Evolutionary conservation across 177 flowering plant genomes (phyloP), one percentile per base, ranked within the genome.

Genomic region (Vitis hybrid): DNA sequence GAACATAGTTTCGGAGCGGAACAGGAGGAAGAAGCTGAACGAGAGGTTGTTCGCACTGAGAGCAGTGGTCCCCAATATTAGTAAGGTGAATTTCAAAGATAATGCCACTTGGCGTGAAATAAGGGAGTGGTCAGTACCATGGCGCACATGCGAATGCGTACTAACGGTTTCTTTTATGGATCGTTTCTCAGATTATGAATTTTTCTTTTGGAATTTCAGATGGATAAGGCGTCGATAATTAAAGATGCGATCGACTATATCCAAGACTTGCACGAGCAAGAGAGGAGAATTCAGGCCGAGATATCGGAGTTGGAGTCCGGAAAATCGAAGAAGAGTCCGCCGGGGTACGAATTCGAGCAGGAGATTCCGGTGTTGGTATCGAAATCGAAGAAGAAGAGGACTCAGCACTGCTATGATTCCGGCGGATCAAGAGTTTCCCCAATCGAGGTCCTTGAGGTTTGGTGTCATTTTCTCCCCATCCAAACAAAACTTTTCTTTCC

Each of bases 171-270:
- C 62, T 56, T 65, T 60, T 22, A 57, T 39, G 55, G 18, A 13
- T 70, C 52, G 10, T 33, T 66, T 61, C 2, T 67, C 57, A 18
- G 19, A 52, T 62, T n/a, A 10, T 48, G 14, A 13, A 26, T 26
- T 26, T 26, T 26, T 26, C 29, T 26, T 26, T 26, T 26, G 59
- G 5, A 18, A 7, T 15, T 68, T 55, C 71, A 92, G 97, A 92
- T 92, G 97, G 97, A 92, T 45, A 92, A 90, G 72, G 97, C 97
- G 1, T 92, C 97, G 0, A 92, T 89, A 65, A 85, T 92, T 49
- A 92, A 89, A 69, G 97, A 92, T 18, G 97, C 97, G 0, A 90
- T 92, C 15, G 83, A 75, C 1, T 92, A 92, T 70, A 92, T 92
- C 53, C 86, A 89, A 75, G 86, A 86, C 21, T 68, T 92, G 66